Base-by-base conservation (phyloP, 2,329 filamentous ascomycete genomes). In the Falciphora oryzae region DNA sequence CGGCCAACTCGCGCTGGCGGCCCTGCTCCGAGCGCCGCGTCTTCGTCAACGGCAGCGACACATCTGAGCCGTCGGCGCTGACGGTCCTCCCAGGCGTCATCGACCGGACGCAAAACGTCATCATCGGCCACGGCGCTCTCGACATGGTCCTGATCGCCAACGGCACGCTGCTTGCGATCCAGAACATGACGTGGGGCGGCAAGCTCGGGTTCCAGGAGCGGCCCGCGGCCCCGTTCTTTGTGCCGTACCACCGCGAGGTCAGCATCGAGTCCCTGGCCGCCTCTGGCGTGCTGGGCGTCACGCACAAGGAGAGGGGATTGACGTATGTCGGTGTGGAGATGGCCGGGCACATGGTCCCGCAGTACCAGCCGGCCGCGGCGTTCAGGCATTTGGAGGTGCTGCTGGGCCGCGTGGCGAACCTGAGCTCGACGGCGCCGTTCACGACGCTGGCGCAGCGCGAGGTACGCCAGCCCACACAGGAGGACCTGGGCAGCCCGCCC, bases 181-280 rank as follows among this genome's bases (percentile, higher is more conserved):
- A 94, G 73, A 93, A 93, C 77, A 91, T 93, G 86, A 93, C 89
- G 0, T 93, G 87, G 86, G 87, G 91, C 68, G 83, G 61, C 28
- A 28, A 57, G 22, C 60, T 58, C 11, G 64, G 64, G 13, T 65
- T 65, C 60, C 60, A 57, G 27, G 32, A 35, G 1, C 74, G 77
- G 0, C 91, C 90, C 0, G 73, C 73, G 1, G 81, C 86, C 63
- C 85, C 87, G 2, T 88, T 91, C 71, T 91, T 85, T 72, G 88
- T 93, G 0, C 90, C 90, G 0, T 87, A 85, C 71, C 85, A 88
- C 69, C 78, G 82, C 64, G 76, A 81, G 28, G 53, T 38, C 13
- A 25, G 60, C 35, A 22, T 58, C 22, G 53, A 18, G 18, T 79
- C 78, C 22, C 73, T 83, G 29, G 84, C 86, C 0, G 89, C 81